phyloP scores from a whole-genome alignment of 352 stramenopile genomes.

The Elongisporangium prolatum region DNA sequence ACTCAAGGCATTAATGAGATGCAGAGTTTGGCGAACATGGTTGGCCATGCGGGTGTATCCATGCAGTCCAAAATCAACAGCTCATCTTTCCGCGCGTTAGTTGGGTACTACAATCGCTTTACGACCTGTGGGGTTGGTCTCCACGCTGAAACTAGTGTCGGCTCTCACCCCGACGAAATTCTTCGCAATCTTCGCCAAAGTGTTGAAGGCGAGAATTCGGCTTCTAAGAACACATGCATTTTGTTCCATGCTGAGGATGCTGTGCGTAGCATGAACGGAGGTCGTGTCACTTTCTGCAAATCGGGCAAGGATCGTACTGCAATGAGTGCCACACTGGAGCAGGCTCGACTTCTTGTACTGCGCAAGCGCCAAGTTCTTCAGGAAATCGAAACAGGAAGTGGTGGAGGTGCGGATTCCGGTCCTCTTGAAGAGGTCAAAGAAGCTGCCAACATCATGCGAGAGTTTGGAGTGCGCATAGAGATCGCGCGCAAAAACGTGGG shows the following conservation, averaged over 20 bases:
- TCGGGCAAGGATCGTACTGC: constrained; percentile 97
- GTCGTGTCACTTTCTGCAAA: constrained; percentile 96
- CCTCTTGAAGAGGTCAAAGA: constrained; percentile 75
- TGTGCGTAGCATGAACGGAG: constrained; percentile 89
- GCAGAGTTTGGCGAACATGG: constrained; percentile 90
- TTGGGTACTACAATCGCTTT: constrained; percentile 76
- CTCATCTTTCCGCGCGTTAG: constrained; percentile 60
- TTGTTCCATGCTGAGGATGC: constrained; percentile 77
- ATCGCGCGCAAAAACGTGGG: constrained; percentile 97
- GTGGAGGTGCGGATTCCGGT: constrained; percentile 25
- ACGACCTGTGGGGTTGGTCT: constrained; percentile 25
- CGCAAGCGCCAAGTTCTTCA: constrained; percentile 67
- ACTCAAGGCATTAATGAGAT: constrained; percentile 93
- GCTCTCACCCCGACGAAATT: constrained; percentile 63
- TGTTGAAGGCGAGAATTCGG: constrained; percentile 69
- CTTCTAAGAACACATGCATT: constrained; percentile 86
- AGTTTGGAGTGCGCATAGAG: constrained; percentile 92
- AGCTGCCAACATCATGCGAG: constrained; percentile 84
- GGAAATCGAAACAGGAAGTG: constrained; percentile 52
- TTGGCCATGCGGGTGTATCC: constrained; percentile 71
- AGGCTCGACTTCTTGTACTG: constrained; percentile 87
- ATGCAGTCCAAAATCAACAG: constrained; percentile 85
- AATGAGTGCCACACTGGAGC: constrained; percentile 96
- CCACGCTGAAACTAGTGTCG: constrained; percentile 43
- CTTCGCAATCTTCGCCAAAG: constrained; percentile 56